A percentile compares a stretch with the other conserved stretches of the same genome.
Evolutionary conservation across 2,329 filamentous ascomycete genomes (phyloP).

Genomic region (Aspergillus sp.): DNA sequence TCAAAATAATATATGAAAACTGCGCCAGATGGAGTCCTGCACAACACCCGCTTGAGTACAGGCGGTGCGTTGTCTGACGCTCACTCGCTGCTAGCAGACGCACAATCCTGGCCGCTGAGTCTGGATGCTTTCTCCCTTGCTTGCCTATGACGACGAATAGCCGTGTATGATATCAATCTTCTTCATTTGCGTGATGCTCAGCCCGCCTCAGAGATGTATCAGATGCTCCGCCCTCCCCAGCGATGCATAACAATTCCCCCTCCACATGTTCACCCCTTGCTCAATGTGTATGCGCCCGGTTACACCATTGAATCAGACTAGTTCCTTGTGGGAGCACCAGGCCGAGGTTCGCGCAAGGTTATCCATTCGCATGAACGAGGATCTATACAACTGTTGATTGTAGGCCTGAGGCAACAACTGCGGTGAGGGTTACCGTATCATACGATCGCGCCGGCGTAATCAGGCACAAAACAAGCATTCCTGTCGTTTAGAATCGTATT

Average conservation of each 20-base stretch:
- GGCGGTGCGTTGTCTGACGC: constrained; percentile 25
- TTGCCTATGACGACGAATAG: neutral
- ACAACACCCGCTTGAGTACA: neutral
- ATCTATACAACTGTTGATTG: neutral
- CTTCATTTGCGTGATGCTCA: neutral
- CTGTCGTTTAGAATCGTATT: neutral
- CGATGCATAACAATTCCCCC: neutral
- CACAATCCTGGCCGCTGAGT: constrained; percentile 9
- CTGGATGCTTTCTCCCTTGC: neutral
- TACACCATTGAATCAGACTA: neutral
- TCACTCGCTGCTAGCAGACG: constrained; percentile 21
- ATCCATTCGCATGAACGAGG: neutral
- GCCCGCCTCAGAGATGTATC: constrained; percentile 2
- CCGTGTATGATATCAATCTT: neutral
- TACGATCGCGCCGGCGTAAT: neutral
- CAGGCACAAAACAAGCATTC: neutral
- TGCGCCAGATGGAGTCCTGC: neutral
- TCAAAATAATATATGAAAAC: neutral
- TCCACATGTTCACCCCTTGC: neutral
- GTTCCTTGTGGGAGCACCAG: neutral
- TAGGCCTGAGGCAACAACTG: neutral
- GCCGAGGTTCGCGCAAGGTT: neutral
- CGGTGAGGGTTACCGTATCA: constrained; percentile 13
- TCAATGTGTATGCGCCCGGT: neutral
- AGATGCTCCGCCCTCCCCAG: neutral